Evolutionary conservation across 345 rosid species (phyloP), one percentile per base, ranked within the genome.

Genomic region (Gossypium anomalum): DNA sequence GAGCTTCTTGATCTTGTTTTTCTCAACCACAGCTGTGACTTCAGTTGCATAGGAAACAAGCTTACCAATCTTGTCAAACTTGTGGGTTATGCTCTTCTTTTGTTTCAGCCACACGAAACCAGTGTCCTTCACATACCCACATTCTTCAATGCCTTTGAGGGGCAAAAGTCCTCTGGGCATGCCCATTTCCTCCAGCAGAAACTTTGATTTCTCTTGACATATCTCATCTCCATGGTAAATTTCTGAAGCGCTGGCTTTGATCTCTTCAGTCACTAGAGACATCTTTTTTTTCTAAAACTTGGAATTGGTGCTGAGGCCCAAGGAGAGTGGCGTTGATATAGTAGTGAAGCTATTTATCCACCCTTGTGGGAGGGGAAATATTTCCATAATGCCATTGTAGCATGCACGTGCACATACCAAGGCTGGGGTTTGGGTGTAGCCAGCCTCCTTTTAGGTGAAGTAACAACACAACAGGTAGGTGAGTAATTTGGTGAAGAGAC

Each of bases 51-150:
- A 94, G 74, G 72, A 19, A 8, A 79, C 89, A 4, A 60, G 84
- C 82, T 76, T 91, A 48, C 90, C 90, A 0, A 94, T 85, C 85
- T 86, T 83, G 20, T 83, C 86, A 41, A 94, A 94, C 86, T 92
- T 94, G 87, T 94, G 98, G 64, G 83, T 85, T 38, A 73, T 74
- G 81, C 86, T 83, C 82, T 88, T 74, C 86, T 90, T 94, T 73
- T 94, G 98, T 86, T 89, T 92, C 23, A 94, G 84, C 98, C 98
- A 94, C 44, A 94, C 98, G 61, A 89, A 86, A 2, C 98, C 98
- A 0, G 94, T 90, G 71, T 90, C 94, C 80, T 80, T 86, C 63
- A 89, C 87, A n/a, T 89, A 86, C 67, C 98, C 98, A 75, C 88
- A 87, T 79, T 94, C 97, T 78, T 77, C 82, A 0, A 94, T 84